phyloP scores from a whole-genome alignment of 495 filamentous ascomycete genomes.

The Apiosordaria backusii region DNA sequence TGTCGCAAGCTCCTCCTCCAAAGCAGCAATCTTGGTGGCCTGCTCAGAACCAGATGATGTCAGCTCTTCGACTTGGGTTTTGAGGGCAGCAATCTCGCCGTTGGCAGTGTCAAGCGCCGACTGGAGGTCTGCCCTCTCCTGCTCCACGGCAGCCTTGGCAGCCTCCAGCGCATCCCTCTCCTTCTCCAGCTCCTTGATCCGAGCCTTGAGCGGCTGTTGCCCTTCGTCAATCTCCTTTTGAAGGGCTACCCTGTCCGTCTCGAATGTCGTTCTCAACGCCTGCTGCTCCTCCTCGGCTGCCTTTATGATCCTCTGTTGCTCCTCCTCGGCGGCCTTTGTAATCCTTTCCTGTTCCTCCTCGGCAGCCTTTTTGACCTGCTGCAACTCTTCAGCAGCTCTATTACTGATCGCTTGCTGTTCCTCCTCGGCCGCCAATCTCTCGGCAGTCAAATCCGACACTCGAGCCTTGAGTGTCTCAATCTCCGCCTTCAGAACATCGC shows the following conservation, averaged over 20 bases:
- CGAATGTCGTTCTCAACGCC: constrained; percentile 14
- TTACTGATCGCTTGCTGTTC: constrained; percentile 20
- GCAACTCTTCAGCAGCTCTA: constrained; percentile 18
- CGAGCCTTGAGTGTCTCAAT: constrained; percentile 11
- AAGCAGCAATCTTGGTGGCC: constrained; percentile 17
- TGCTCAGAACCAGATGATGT: constrained; percentile 24
- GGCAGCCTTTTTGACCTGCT: constrained; percentile 18
- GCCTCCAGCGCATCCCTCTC: constrained; percentile 35
- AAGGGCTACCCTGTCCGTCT: constrained; percentile 22
- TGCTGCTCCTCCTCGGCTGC: constrained; percentile 15
- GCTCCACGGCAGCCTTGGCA: constrained; percentile 30
- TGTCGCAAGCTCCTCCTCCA: constrained; percentile 25
- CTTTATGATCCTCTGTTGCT: constrained; percentile 23
- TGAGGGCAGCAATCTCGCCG: constrained; percentile 26
- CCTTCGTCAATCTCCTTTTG: constrained; percentile 24
- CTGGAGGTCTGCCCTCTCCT: constrained; percentile 36
- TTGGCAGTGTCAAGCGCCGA: constrained; percentile 25
- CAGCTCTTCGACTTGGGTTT: constrained; percentile 21
- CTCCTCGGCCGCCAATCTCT: constrained; percentile 26
- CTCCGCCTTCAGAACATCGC: constrained; percentile 27
- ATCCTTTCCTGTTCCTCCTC: constrained; percentile 24
- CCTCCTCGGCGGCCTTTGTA: constrained; percentile 22
- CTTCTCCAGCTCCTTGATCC: constrained; percentile 36
- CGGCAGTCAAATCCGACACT: constrained; percentile 18
- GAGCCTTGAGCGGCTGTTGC: constrained; percentile 18